These are phyloP conservation scores for Solanum aculeatissimum DNA, from an alignment of 305 asterid species.

Conservation along the genomic window DNA sequence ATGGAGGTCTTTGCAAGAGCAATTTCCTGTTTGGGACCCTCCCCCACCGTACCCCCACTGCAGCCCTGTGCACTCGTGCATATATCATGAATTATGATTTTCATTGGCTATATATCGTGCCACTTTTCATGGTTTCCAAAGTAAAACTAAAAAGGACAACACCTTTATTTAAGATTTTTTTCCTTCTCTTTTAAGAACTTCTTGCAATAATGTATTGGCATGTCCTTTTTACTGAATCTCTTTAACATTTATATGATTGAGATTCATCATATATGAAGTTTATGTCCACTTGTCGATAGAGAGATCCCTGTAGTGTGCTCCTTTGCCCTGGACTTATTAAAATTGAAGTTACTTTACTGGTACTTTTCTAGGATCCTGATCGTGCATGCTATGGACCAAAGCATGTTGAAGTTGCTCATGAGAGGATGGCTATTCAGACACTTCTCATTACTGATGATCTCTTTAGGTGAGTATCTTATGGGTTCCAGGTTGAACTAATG, in stretches of 20 bases:
- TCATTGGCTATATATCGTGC: background rate
- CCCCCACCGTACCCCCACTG: too few species aligned
- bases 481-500: background rate
- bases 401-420: conserved; percentile 98
- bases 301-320: background rate
- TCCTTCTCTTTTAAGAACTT: background rate
- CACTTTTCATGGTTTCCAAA: background rate
- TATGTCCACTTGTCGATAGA: background rate
- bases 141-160: background rate
- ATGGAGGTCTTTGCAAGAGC: background rate
- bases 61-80: too few species aligned
- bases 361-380: conserved; percentile 50
- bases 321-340: background rate
- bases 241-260: background rate
- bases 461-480: conserved; percentile 48
- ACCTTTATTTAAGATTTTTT: background rate
- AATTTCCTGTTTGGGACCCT: background rate
- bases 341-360: background rate
- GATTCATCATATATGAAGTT: background rate
- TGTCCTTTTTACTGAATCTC: background rate
- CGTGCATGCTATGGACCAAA: conserved; percentile 99
- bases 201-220: background rate
- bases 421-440: conserved; percentile 91
- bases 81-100: background rate
- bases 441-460: conserved; percentile 93